A percentile compares a stretch with the other conserved stretches of the same genome.
Conservation (phyloP, 176 grass and related monocot species). For the Echinochloa phyllopogon region DNA sequence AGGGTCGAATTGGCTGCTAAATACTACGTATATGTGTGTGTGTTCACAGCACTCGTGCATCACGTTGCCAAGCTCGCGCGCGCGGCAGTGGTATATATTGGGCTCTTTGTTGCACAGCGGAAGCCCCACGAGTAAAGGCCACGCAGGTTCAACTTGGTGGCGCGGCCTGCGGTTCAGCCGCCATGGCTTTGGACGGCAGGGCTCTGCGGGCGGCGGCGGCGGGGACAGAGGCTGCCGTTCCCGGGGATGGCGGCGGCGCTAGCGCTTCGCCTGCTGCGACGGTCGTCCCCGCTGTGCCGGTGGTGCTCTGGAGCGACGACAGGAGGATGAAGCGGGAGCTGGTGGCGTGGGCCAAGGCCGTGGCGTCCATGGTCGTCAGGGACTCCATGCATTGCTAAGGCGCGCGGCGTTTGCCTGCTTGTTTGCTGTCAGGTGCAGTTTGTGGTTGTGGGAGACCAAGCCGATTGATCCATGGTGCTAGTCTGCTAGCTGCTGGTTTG, state of each 20-base stretch:
- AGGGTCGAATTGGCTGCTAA: too few species aligned
- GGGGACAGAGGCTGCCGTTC: neutral
- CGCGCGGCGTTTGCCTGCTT: neutral
- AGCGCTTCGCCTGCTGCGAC: too few species aligned
- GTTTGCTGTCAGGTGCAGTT: neutral
- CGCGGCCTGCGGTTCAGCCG: too few species aligned
- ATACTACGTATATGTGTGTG: too few species aligned
- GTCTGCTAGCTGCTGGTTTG: too few species aligned
- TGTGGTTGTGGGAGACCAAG: too few species aligned
- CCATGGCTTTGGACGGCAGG: conserved; percentile 43
- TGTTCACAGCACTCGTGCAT: neutral
- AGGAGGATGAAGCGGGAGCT: conserved; percentile 69
- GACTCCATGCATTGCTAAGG: conserved; percentile 43
- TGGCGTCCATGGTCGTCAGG: conserved; percentile 61
- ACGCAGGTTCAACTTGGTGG: neutral
- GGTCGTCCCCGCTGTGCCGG: neutral
- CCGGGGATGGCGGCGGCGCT: neutral
- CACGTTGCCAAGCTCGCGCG: neutral
- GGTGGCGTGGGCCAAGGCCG: conserved; percentile 73
- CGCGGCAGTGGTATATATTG: neutral
- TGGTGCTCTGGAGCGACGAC: conserved; percentile 50
- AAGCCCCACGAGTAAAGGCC: neutral
- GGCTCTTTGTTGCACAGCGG: too few species aligned
- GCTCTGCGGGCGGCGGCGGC: neutral
- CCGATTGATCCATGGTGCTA: too few species aligned